Base-by-base conservation (phyloP, 2,329 filamentous ascomycete species). In the Knufia petricola region DNA sequence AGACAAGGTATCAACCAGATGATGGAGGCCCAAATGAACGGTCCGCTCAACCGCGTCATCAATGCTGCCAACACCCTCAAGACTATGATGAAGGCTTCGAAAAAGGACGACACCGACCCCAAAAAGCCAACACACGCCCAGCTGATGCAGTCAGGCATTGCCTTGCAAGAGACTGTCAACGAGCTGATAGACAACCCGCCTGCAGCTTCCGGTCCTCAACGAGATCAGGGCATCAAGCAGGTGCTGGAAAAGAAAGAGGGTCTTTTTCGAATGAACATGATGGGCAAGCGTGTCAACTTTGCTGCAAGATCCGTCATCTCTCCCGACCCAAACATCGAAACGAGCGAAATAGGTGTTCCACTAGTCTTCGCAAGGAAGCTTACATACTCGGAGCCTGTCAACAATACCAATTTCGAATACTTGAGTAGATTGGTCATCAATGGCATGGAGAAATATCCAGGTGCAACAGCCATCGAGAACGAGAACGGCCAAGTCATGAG, bases 181-280 rank as follows among this genome's bases (percentile, higher is more conserved):
- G 82, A 85, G n/a, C 71, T 98, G 46, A 87, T 96, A 56, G 92
- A 98, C 65, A 81, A 84, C 55, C 83, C 89, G 54, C 94, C 92
- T 60, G 86, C 88, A 2, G 75, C 80, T 15, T 86, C 87, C 23
- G 86, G 82, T 12, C 82, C 84, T 60, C 77, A 82, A 49, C 84
- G 87, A 46, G 86, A 94, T 53, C 89, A 95, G 55, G 92, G 94
- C 58, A 94, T 98, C 69, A 98, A 98, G 69, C 92, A 98, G 64
- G 85, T 89, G 63, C 76, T 98, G 23, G 92, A 98, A 69, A 98
- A 98, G 75, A 98, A 98, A 69, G 94, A 98, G 63, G 92, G 92
- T 56, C 75, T 98, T 24, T 98, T 98, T 74, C 78, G 92, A 60
- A 96, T 95, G 73, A 95, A 98, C 68, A 96, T 98, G 92, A 98